These are phyloP conservation scores for Alternaria longipes DNA, from an alignment of 2,329 filamentous ascomycete genomes.

Conservation along the genomic window DNA sequence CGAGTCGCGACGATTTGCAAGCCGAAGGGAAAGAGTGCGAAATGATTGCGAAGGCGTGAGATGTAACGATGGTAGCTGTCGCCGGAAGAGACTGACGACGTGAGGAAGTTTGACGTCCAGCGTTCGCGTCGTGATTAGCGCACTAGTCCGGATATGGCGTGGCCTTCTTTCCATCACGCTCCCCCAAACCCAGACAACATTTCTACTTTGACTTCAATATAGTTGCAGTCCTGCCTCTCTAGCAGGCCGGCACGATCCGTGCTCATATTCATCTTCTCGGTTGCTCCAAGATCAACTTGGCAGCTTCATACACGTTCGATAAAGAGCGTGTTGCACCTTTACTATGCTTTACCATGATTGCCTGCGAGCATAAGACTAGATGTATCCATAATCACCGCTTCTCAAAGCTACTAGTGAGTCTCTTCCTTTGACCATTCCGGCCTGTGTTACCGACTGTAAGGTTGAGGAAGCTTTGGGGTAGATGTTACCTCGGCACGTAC, in stretches of 20 bases:
- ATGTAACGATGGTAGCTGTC: neutral
- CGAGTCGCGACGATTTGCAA: neutral
- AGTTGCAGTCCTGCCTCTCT: neutral
- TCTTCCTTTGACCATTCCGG: neutral
- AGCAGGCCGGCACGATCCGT: neutral
- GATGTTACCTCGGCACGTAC: neutral
- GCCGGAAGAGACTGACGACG: neutral
- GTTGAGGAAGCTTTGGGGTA: neutral
- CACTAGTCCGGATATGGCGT: slow-evolving; percentile 2
- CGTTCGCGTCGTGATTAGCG: neutral
- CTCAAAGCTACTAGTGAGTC: neutral
- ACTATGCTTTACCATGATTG: no score
- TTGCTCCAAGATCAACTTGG: no score
- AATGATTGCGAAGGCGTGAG: neutral
- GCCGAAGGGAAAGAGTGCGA: neutral
- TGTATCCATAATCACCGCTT: neutral
- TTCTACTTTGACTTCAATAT: neutral
- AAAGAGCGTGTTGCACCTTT: no score
- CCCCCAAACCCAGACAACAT: neutral
- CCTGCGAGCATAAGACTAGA: accelerated
- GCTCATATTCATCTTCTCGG: no score
- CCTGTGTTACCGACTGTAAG: neutral
- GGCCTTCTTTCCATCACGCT: neutral
- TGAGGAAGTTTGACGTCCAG: neutral
- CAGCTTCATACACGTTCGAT: no score